Base-by-base conservation (phyloP, 2,329 filamentous ascomycete genomes). In the Graphilbum ipis-grandicollis region DNA sequence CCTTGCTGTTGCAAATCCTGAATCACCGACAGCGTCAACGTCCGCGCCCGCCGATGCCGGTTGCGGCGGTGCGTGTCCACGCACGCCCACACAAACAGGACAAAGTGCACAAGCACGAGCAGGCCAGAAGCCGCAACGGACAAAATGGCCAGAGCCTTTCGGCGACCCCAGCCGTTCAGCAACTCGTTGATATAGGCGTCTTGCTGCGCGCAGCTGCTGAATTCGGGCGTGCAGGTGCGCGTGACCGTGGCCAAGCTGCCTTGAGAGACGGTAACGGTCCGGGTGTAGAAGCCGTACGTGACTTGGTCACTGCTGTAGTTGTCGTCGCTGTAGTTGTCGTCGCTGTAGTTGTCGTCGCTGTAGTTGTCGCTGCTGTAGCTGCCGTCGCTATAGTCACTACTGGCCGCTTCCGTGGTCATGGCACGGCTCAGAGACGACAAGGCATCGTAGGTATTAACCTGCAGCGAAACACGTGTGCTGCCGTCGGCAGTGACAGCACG, bases 41-140 rank as follows among this genome's bases (percentile, higher is more conserved):
- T 19, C n/a, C 22, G 17, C 13, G 17, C 15, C 26, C 31, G 35
- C 21, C 19, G 26, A 15, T 4, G 5, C 21, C 21, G 18, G 35
- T 39, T 39, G 35, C 19, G 30, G 26, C 36, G 36, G 35, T 42
- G 30, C 15, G 40, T 43, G 45, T 46, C 43, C 31, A 42, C 39
- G 36, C 45, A 45, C 28, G 41, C 43, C 42, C 39, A 43, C 15
- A 44, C 41, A 21, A 46, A 45, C 12, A 46, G 38, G 23, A 28
- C 19, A 38, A 45, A 42, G 38, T 66, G 61, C 9, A 61, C 59
- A 2, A 67, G 40, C 1, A 66, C 43, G 5, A 61, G 51, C 13
- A 67, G 47, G 1, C 61, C 57, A 39, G 65, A 59, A 9, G 66
- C 4, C 4, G 33, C 25, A 21, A n/a, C 13, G 9, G 31, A n/a